Base-by-base conservation (phyloP, 2,329 filamentous ascomycete genomes). In the Dactylellina leptospora region DNA sequence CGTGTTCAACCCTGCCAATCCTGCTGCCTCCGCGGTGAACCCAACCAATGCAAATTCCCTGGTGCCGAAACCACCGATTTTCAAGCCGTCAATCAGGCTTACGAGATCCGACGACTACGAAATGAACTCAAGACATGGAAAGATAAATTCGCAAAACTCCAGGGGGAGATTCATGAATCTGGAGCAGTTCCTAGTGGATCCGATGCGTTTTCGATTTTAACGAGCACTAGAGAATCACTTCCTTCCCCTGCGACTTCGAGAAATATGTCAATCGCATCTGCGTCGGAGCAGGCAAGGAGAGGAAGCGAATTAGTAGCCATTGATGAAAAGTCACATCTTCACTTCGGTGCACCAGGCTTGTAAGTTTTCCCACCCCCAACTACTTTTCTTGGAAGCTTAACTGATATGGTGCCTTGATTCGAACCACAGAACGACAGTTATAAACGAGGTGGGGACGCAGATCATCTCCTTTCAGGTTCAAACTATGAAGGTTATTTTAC, bases 321-420 rank as follows among this genome's bases (percentile, higher is more conserved):
- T 23, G 59, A 63, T 18, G 59, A 59, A n/a, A 63, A 58, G 22
- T 71, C 66, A n/a, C 66, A 71, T 25, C 54, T 71, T 48, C 66
- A 71, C 36, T 71, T 71, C 48, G 66, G 66, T 22, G 66, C 66
- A 42, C 66, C 66, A 2, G 58, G 66, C 16, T 30, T 71, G 66
- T 71, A 54, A 30, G 66, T 56, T 11, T 23, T 22, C 27, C 8
- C 33, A 30, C n/a, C n/a, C n/a, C n/a, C n/a, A n/a, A n/a, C n/a
- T n/a, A n/a, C n/a, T n/a, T n/a, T n/a, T n/a, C n/a, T n/a, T n/a
- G n/a, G n/a, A n/a, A n/a, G n/a, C n/a, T 23, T 20, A 20, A 20
- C 11, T 33, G 5, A 33, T 11, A 27, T 18, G 25, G 47, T 63
- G 36, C 53, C 33, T 3, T 33, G 8, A 28, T 2, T 25, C 3